Percentiles rank a stretch among this genome's conserved stretches.
Conservation (phyloP, 2,329 filamentous ascomycete genomes). For the Mollisia scopiformis region DNA sequence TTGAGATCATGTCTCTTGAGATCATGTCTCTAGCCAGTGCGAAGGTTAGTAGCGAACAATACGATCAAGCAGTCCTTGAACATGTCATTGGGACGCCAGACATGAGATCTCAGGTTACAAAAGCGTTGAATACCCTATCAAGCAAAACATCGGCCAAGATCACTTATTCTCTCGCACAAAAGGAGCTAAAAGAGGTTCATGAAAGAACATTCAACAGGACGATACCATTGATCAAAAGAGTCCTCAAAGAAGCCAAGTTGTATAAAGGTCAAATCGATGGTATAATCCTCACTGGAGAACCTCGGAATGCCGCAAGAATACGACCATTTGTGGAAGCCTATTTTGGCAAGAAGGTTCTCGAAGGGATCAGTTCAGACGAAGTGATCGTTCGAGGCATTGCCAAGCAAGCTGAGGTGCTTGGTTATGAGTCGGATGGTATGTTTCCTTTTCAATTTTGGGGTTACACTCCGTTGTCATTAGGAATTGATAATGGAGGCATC, state of each 20-base stretch:
- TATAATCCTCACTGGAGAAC: constrained; percentile 17
- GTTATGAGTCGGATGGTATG: background rate
- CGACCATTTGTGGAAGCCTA: constrained; percentile 8
- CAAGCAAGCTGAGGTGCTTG: constrained; percentile 4
- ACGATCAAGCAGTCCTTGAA: constrained; percentile 1
- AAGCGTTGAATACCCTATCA: background rate
- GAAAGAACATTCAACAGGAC: background rate
- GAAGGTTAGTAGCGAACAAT: constrained; percentile 8
- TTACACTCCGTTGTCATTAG: constrained; percentile 5
- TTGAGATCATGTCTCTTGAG: constrained; percentile 9
- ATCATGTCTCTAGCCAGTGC: too few relatives aligned
- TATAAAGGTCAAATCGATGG: constrained; percentile 11
- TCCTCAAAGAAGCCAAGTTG: constrained; percentile 12
- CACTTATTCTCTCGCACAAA: background rate
- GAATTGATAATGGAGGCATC: constrained; percentile 11
- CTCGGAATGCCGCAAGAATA: constrained; percentile 4
- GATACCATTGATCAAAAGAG: background rate
- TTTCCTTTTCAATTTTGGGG: background rate
- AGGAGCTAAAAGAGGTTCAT: background rate
- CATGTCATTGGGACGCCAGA: background rate
- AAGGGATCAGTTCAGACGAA: background rate
- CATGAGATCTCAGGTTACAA: background rate
- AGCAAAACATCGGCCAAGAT: background rate
- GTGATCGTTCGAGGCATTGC: constrained; percentile 5
- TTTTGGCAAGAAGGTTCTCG: constrained; percentile 4